phyloP scores from a whole-genome alignment of 306 rosid genomes.

The Cucurbita ficifolia region DNA sequence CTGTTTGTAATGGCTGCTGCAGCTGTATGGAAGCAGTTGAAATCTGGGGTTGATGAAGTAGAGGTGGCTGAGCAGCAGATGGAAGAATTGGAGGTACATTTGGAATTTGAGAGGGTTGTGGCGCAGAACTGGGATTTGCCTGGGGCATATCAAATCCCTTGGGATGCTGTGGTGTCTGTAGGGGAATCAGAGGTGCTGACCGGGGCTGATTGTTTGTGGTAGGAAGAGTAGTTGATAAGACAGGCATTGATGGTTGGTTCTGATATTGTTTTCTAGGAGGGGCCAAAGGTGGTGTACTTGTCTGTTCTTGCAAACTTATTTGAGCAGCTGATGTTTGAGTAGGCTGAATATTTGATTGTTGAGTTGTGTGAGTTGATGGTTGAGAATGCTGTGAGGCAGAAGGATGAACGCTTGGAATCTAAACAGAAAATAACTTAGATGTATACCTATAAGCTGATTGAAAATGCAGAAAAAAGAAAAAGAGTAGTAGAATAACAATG shows the following conservation, averaged over 20 bases:
- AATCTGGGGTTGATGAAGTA: constrained; percentile 54
- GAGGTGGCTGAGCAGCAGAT: constrained; percentile 55
- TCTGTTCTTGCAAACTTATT: constrained; percentile 50
- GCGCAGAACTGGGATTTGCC: constrained; percentile 28
- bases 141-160: constrained; percentile 58
- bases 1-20: constrained; percentile 55
- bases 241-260: constrained; percentile 39
- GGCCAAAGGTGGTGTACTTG: constrained; percentile 42
- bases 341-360: constrained; percentile 37
- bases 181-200: constrained; percentile 40
- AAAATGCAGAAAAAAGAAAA: constrained; percentile 3
- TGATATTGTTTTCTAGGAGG: constrained; percentile 59
- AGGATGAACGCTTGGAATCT: constrained; percentile 70
- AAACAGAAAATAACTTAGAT: constrained; percentile 13
- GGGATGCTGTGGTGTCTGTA: constrained; percentile 51
- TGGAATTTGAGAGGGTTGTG: constrained; percentile 62
- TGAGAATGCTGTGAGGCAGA: constrained; percentile 37
- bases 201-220: constrained; percentile 49
- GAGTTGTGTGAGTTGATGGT: constrained; percentile 38
- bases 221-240: constrained; percentile 47
- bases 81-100: constrained; percentile 39
- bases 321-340: constrained; percentile 36
- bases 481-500: constrained; percentile 1
- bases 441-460: neutral
- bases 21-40: constrained; percentile 36